Evolutionary conservation across 2,329 filamentous ascomycete species (phyloP), one percentile per base, ranked within the genome.

Genomic region (Beauveria sp.): DNA sequence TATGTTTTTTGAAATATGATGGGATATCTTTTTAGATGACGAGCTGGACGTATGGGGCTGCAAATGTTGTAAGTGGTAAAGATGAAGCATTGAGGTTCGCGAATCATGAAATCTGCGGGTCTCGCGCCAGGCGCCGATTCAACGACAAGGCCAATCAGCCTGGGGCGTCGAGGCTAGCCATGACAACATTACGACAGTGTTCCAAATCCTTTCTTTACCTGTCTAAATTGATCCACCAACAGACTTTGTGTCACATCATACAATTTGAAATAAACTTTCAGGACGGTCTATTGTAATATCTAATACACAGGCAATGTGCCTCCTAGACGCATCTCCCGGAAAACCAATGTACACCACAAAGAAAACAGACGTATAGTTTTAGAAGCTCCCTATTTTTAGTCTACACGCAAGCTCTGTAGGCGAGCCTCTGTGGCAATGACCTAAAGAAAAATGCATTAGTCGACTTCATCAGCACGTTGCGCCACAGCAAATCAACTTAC

Each of bases 361-460:
- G 69, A 71, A 73, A 72, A 68, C 64, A 67, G 64, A 68, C 50
- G 48, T 62, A 48, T 54, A 59, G 40, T 61, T 58, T 55, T 48
- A 28, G 14, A 24, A 50, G 16, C 30, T 22, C 18, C 43, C 30
- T 22, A 41, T 66, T 70, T 83, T 70, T 83, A 94, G 72, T 96
- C 90, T 64, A 96, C 85, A 70, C 90, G 85, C 74, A 97, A 77
- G 76, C 90, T 96, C 78, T 94, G 90, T 68, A 97, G 79, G 68
- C 92, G 84, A 46, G 92, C 92, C 78, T 97, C 92, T 5, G 92
- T 90, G 67, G 91, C 87, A 77, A 96, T 96, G 62, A 96, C 87
- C 90, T 92, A 68, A 40, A 26, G 34, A n/a, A 26, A 18, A 41
- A 28, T n/a, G 28, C 44, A 64, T 74, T 66, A 74, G 71, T 51